Percentiles rank a stretch among this genome's conserved stretches.
phyloP scores from a whole-genome alignment of 345 rosid genomes.

The Punica granatum region DNA sequence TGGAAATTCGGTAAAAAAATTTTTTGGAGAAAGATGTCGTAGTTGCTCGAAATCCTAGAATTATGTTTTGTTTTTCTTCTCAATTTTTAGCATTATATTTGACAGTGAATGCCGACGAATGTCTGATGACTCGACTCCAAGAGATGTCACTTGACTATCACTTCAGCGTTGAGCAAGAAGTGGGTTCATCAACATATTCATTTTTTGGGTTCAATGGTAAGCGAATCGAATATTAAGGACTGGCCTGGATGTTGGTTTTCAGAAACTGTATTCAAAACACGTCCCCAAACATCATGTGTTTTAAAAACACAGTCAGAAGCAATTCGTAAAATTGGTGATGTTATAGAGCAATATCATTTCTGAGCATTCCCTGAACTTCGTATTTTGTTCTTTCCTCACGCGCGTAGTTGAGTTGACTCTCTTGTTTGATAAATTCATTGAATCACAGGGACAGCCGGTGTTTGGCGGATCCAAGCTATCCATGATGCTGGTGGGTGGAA shows the following conservation, averaged over 20 bases:
- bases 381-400: too few species aligned
- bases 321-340: background rate
- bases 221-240: background rate
- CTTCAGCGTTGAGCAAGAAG: conserved; percentile 48
- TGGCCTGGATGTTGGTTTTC: background rate
- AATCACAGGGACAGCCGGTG: conserved; percentile 40
- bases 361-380: too few species aligned
- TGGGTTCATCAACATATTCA: conserved; percentile 45
- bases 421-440: background rate
- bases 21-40: background rate
- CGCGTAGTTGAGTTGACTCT: background rate
- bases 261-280: background rate
- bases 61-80: background rate
- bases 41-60: background rate
- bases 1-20: conserved; percentile 24
- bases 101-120: conserved; percentile 45
- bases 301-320: background rate
- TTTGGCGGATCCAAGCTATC: conserved; percentile 44
- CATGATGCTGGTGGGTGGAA: conserved; percentile 56
- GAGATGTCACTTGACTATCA: conserved; percentile 56
- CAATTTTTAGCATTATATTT: background rate
- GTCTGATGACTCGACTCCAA: conserved; percentile 45
- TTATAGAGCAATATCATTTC: too few species aligned
- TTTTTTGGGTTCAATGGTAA: conserved; percentile 54
- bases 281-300: background rate